A percentile compares a stretch with the other conserved stretches of the same genome.
Conservation (phyloP, 768 basidiomycete genomes). For the Hortiboletus campestris region DNA sequence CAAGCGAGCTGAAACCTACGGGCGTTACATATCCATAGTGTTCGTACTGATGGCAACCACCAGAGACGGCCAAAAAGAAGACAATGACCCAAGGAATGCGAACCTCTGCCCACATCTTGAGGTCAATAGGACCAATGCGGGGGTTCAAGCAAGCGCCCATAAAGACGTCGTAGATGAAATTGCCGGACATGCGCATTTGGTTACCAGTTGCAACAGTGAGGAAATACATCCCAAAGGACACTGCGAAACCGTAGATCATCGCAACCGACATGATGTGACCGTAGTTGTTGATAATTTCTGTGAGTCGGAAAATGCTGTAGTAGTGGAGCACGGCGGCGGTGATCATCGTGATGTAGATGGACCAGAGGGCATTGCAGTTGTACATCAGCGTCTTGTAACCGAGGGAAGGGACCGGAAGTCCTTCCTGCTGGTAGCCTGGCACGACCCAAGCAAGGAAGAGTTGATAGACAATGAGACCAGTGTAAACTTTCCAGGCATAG, state of each 20-base stretch:
- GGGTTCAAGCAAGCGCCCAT: conserved; percentile 97
- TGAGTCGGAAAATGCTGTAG: conserved; percentile 82
- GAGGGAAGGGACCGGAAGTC: conserved; percentile 93
- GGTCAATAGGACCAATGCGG: conserved; percentile 83
- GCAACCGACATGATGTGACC: conserved; percentile 94
- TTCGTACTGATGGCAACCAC: conserved; percentile 95
- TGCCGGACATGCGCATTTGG: conserved; percentile 92
- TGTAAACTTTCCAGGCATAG: conserved; percentile 90
- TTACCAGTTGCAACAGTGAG: conserved; percentile 73
- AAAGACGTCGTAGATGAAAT: conserved; percentile 91
- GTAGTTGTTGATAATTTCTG: conserved; percentile 94
- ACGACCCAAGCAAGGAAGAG: conserved; percentile 87
- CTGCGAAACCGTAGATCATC: conserved; percentile 85
- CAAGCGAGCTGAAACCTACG: conserved; percentile 41
- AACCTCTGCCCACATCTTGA: conserved; percentile 99
- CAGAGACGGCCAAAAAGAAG: conserved; percentile 90
- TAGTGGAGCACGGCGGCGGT: conserved; percentile 76
- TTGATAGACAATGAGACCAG: conserved; percentile 84
- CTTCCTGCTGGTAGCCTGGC: conserved; percentile 91
- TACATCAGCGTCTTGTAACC: conserved; percentile 91
- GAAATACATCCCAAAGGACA: conserved; percentile 81
- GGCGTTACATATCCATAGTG: conserved; percentile 88
- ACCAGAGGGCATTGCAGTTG: conserved; percentile 92
- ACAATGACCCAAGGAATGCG: conserved; percentile 96
- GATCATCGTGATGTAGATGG: conserved; percentile 78